Percentiles rank a stretch among this genome's conserved stretches.
These are phyloP conservation scores for Aspergillus costaricaensis DNA, from an alignment of 2,329 filamentous ascomycete genomes.

Conservation along the genomic window DNA sequence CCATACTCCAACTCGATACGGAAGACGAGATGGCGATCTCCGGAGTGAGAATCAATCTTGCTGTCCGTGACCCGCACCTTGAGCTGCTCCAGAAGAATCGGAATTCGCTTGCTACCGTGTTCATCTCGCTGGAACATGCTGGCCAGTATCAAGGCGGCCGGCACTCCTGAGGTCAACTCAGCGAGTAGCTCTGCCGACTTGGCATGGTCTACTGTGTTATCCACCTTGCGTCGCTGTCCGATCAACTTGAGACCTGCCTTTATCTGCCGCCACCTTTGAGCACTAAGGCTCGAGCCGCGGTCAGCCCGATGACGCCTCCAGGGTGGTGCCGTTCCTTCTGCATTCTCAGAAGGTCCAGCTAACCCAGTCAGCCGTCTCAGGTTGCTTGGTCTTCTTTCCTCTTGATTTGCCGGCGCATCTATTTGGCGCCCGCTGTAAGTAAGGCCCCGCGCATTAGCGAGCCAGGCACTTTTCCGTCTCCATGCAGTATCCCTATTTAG, in stretches of 20 bases:
- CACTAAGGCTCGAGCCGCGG: conserved; percentile 69
- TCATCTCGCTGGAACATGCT: conserved; percentile 98
- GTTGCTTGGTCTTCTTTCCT: conserved; percentile 62
- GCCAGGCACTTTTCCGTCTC: conserved; percentile 63
- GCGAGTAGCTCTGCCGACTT: conserved; percentile 97
- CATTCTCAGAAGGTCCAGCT: conserved; percentile 63
- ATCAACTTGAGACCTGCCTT: conserved; percentile 84
- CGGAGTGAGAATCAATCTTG: conserved; percentile 59
- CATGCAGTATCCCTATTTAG: conserved; percentile 58
- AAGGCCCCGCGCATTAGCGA: conserved; percentile 47
- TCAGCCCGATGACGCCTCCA: conserved; percentile 56
- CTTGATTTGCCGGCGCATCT: conserved; percentile 51
- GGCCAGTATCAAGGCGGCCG: conserved; percentile 88
- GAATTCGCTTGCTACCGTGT: conserved; percentile 91
- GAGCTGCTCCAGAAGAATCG: conserved; percentile 90
- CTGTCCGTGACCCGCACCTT: conserved; percentile 86
- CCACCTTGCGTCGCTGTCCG: conserved; percentile 76
- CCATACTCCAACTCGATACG: conserved; percentile 94
- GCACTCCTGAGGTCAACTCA: conserved; percentile 86
- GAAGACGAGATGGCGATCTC: conserved; percentile 78
- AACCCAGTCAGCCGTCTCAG: conserved; percentile 65
- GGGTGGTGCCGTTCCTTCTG: conserved; percentile 64
- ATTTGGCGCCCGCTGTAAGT: conserved; percentile 54
- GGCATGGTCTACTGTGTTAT: conserved; percentile 82
- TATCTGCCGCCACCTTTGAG: conserved; percentile 87